Evolutionary conservation across 2,329 filamentous ascomycete genomes (phyloP), one percentile per base, ranked within the genome.

Genomic region (Cordyceps cateniannulata): DNA sequence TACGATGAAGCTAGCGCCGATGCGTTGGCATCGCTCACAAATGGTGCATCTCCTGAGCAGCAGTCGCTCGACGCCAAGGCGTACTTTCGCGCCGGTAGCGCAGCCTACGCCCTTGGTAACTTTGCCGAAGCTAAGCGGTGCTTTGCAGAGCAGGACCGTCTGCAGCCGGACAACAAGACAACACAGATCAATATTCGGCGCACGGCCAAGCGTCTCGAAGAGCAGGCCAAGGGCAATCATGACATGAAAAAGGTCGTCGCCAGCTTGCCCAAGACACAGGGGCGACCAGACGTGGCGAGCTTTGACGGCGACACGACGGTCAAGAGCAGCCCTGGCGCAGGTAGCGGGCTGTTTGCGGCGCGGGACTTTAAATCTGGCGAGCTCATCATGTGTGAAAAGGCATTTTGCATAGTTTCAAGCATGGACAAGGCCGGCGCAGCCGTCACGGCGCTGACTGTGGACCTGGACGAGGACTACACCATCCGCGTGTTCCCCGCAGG

Each of bases 301-400:
- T 73, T 70, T 27, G 29, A 63, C 2, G 60, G 64, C 1, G 22
- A 67, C 18, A 74, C 69, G 0, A 65, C 66, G n/a, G 59, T 74
- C 18, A 66, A 64, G 25, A 29, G 65, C 0, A 73, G 68, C 22
- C 60, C 60, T 0, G 66, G 66, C 5, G 59, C 67, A 18, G 75
- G 76, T 1, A 68, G 71, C 1, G 76, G 76, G 1, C 62, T 78
- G 0, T 77, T 78, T 47, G 71, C 74, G 1, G 71, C 65, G 0
- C 62, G 64, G 1, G 62, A 69, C 20, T 67, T 77, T 27, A 62
- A 67, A 18, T 55, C 63, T 2, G 72, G 72, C 3, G 72, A 75
- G 52, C 38, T 61, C 52, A 57, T 61, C 59, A 64, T 78, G 60
- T 72, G 70, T 27, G 76, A 76, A 61, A 75, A 71, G 32, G 69